Evolutionary conservation across 805 yeast genomes (phyloP), one percentile per base, ranked within the genome.

Genomic region (Ogataea thermomethanolica): DNA sequence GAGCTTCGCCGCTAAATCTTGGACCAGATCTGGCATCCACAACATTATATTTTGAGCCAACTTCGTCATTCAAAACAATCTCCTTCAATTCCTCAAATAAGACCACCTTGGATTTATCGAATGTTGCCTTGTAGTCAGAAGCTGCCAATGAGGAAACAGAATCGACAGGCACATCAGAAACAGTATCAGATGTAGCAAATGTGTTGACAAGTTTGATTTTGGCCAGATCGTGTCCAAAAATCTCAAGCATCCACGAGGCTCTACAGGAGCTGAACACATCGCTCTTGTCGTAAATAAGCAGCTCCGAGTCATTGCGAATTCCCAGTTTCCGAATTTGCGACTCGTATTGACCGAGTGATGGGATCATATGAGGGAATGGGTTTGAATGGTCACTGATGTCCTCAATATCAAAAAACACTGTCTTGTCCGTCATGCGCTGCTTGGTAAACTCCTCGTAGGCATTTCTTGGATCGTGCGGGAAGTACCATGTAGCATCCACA

Each of bases 261-360:
- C 99, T 73, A 27, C 97, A 96, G 2, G 90, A 79, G 29, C 95
- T 81, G 60, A 91, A 88, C 47, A 84, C 80, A 2, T 95, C 95
- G 35, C 74, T 73, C 49, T 80, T 79, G 62, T 93, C 99, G 60
- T 93, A 93, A 9, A 93, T 77, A 8, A 93, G 82, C 28, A 93
- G 57, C 10, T 69, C 64, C 49, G 90, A 93, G 35, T 67, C 64
- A 20, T 64, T 64, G 3, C 55, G 48, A 22, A 86, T 55, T 1
- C 93, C 93, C 43, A 87, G 60, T 11, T 71, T 55, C 8, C 73
- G 62, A 51, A 81, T 68, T 11, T 75, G 71, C 5, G 53, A 33
- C 37, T 76, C 76, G 61, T 88, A 91, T 3, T 68, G 70, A 1
- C 63, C 65, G 21, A 67, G 57, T 6, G 71, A 61, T 1, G 98